Conservation (phyloP, 2,329 filamentous ascomycete species). For the Aspergillus phoenicis region DNA sequence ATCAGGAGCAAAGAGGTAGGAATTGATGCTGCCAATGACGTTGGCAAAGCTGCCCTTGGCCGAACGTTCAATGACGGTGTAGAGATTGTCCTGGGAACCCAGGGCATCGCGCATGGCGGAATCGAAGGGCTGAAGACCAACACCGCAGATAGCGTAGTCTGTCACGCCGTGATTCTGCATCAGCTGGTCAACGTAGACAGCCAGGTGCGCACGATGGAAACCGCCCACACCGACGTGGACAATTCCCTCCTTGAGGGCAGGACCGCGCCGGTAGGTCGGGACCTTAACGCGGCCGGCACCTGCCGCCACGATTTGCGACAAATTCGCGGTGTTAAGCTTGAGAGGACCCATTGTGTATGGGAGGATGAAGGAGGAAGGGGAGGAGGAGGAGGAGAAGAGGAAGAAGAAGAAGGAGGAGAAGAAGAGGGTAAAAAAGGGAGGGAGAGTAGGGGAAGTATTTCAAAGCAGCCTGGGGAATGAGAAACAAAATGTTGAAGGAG, state of each 20-base stretch:
- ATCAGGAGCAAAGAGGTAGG: constrained; percentile 56
- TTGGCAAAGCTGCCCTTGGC: constrained; percentile 53
- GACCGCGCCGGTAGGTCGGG: constrained; percentile 49
- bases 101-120: constrained; percentile 56
- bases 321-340: constrained; percentile 45
- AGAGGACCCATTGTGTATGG: constrained; percentile 36
- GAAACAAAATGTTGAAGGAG: too few relatives aligned
- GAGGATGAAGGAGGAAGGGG: constrained; percentile 7
- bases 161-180: constrained; percentile 50
- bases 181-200: constrained; percentile 55
- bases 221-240: constrained; percentile 59
- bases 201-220: constrained; percentile 58
- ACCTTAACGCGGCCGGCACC: constrained; percentile 36
- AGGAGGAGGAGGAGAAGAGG: neutral
- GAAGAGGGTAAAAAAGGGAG: neutral
- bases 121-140: constrained; percentile 56
- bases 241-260: constrained; percentile 55
- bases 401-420: neutral
- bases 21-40: constrained; percentile 57
- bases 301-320: constrained; percentile 39
- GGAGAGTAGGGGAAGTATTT: too few relatives aligned
- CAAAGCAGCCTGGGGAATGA: too few relatives aligned
- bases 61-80: constrained; percentile 59
- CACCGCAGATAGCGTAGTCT: constrained; percentile 56
- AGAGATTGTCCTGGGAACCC: constrained; percentile 53